Conservation (phyloP, 1,284 basidiomycete species). For the Marasmius sp. region DNA sequence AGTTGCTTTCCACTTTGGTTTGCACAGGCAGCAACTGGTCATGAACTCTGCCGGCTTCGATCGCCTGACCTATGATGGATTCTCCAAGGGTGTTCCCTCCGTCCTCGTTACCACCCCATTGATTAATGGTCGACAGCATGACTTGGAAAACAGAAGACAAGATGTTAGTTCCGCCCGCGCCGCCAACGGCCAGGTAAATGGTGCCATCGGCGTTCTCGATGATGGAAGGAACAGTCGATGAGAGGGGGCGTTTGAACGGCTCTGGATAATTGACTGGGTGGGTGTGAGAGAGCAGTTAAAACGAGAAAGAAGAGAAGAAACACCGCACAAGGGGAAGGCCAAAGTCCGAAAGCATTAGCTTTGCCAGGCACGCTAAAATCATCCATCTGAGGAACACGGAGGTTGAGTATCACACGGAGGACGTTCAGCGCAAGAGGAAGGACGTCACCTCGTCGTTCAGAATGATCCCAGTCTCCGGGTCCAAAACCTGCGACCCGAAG, state of each 20-base stretch:
- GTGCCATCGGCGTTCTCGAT: conserved; percentile 73
- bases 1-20: conserved; percentile 66
- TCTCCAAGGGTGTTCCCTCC: conserved; percentile 61
- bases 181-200: conserved; percentile 77
- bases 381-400: conserved; percentile 57
- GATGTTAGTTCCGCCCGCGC: conserved; percentile 86
- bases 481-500: conserved; percentile 87
- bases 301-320: neutral
- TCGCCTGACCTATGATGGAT: conserved; percentile 75
- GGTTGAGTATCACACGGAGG: neutral
- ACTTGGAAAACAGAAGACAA: conserved; percentile 82
- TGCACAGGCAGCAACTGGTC: conserved; percentile 80
- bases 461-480: conserved; percentile 83
- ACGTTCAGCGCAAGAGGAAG: neutral
- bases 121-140: conserved; percentile 68
- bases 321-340: conserved; percentile 76
- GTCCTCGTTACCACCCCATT: conserved; percentile 65
- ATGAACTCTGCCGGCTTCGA: conserved; percentile 89
- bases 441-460: conserved; percentile 79
- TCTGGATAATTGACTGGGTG: conserved; percentile 81
- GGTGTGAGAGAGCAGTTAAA: neutral
- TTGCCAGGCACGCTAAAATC: conserved; percentile 85
- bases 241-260: conserved; percentile 84
- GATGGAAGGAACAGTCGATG: conserved; percentile 81
- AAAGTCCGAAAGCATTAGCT: conserved; percentile 83